Evolutionary conservation across 164 flowering plant species (phyloP).

Genomic region (Berberis thunbergii): DNA sequence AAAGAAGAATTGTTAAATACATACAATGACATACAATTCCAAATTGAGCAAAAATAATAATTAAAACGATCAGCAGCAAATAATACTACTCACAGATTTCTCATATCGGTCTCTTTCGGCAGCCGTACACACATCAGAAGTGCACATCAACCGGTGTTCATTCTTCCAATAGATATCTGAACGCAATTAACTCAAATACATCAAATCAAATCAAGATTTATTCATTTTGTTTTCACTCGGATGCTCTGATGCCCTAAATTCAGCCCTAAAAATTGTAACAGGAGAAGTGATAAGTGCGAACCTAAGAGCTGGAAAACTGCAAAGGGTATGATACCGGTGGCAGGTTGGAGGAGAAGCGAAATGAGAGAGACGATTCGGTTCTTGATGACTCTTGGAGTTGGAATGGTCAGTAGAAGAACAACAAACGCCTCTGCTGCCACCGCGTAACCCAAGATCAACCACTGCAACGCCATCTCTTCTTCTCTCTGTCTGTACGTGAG

Average conservation of each 20-base stretch:
- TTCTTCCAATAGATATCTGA: slow-evolving; percentile 93
- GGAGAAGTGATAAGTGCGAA: slow-evolving; percentile 6
- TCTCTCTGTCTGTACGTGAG: too few species aligned
- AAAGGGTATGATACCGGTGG: slow-evolving; percentile 65
- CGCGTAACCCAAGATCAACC: slow-evolving; percentile 71
- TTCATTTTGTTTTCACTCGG: too few species aligned
- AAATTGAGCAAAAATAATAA: not conserved
- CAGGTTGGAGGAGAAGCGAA: slow-evolving; percentile 64
- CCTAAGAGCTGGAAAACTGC: slow-evolving; percentile 89
- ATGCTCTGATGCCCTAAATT: not conserved
- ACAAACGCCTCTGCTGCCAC: slow-evolving; percentile 82
- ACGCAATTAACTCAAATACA: not conserved
- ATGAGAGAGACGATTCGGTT: slow-evolving; percentile 55
- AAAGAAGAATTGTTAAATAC: too few species aligned
- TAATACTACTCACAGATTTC: slow-evolving; percentile 53
- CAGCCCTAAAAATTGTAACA: not conserved
- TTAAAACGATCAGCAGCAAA: not conserved
- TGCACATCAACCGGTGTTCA: slow-evolving; percentile 81
- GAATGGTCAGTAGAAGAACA: slow-evolving; percentile 56
- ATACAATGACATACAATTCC: not conserved
- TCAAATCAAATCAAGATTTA: not conserved
- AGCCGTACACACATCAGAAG: slow-evolving; percentile 79
- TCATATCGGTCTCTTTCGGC: slow-evolving; percentile 90
- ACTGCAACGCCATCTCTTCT: slow-evolving; percentile 71
- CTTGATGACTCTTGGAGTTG: slow-evolving; percentile 61